Conservation (phyloP, 768 basidiomycete genomes). For the Suillus weaverae region DNA sequence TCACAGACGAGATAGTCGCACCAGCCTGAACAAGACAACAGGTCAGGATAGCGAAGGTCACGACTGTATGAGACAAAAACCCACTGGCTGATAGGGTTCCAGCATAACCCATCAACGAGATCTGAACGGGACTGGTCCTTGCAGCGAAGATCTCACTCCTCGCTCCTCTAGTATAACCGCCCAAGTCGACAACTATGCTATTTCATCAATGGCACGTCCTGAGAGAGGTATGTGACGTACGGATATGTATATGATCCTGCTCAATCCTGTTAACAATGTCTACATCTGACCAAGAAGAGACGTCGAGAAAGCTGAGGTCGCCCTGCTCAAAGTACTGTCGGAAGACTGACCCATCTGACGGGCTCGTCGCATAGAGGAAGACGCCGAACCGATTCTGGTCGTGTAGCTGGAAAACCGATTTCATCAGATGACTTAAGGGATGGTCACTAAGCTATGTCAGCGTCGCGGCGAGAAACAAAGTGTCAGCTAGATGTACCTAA, state of each 20-base stretch:
- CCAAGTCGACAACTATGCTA: conserved; percentile 42
- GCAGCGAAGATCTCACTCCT: conserved; percentile 53
- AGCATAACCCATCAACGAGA: conserved; percentile 52
- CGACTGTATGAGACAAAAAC: conserved; percentile 9
- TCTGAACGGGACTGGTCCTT: conserved; percentile 47
- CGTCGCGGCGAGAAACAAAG: not conserved
- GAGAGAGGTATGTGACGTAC: conserved; percentile 26
- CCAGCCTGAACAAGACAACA: conserved; percentile 35
- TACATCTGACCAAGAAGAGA: conserved; percentile 38
- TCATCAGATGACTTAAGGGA: conserved; percentile 53
- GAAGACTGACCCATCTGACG: conserved; percentile 46
- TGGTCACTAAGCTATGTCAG: conserved; percentile 39
- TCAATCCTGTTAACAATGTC: conserved; percentile 41
- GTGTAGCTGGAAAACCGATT: conserved; percentile 48
- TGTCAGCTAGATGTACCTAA: conserved; percentile 34
- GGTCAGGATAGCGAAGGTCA: not conserved
- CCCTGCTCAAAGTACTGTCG: conserved; percentile 44
- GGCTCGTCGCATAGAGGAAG: conserved; percentile 48
- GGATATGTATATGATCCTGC: conserved; percentile 46
- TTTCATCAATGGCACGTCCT: not conserved
- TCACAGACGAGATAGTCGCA: conserved; percentile 51
- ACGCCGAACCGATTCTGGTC: conserved; percentile 40
- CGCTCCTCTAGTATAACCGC: conserved; percentile 54
- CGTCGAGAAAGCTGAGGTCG: conserved; percentile 40
- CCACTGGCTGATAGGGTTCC: conserved; percentile 44